Conservation (phyloP, 1,284 basidiomycete species). For the Sanghuangporus sanghuang region DNA sequence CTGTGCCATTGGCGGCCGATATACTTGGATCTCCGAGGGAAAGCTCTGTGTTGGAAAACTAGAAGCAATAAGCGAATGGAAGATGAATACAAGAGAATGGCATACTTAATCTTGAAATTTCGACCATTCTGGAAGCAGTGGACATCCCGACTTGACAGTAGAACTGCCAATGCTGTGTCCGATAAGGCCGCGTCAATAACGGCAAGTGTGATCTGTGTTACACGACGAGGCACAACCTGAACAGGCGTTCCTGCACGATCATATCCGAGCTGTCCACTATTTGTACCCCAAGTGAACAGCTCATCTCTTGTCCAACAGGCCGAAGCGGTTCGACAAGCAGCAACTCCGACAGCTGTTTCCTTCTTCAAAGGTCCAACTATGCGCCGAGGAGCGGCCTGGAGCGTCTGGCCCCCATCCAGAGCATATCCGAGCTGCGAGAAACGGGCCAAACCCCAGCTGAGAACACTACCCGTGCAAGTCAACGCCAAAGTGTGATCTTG, state of each 20-base stretch:
- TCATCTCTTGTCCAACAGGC: slow-evolving; percentile 85
- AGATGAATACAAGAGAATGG: slow-evolving; percentile 21
- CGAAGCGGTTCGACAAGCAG: slow-evolving; percentile 84
- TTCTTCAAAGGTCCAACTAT: slow-evolving; percentile 78
- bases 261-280: slow-evolving; percentile 84
- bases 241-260: slow-evolving; percentile 54
- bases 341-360: slow-evolving; percentile 76
- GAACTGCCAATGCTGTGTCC: slow-evolving; percentile 79
- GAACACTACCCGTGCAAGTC: slow-evolving; percentile 76
- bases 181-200: slow-evolving; percentile 70
- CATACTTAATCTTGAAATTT: slow-evolving; percentile 70
- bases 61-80: slow-evolving; percentile 11
- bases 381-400: slow-evolving; percentile 76
- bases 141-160: slow-evolving; percentile 73
- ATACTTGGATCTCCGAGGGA: slow-evolving; percentile 69
- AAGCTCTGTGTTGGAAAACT: slow-evolving; percentile 70
- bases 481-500: slow-evolving; percentile 93
- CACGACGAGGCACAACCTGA: slow-evolving; percentile 79
- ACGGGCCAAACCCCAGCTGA: slow-evolving; percentile 88
- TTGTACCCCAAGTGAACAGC: slow-evolving; percentile 97
- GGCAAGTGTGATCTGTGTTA: slow-evolving; percentile 70
- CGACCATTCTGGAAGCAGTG: slow-evolving; percentile 79
- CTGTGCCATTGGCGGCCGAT: slow-evolving; percentile 72
- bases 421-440: slow-evolving; percentile 88
- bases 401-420: slow-evolving; percentile 49